Conservation (phyloP, 345 rosid species). For the Pistacia integerrima region DNA sequence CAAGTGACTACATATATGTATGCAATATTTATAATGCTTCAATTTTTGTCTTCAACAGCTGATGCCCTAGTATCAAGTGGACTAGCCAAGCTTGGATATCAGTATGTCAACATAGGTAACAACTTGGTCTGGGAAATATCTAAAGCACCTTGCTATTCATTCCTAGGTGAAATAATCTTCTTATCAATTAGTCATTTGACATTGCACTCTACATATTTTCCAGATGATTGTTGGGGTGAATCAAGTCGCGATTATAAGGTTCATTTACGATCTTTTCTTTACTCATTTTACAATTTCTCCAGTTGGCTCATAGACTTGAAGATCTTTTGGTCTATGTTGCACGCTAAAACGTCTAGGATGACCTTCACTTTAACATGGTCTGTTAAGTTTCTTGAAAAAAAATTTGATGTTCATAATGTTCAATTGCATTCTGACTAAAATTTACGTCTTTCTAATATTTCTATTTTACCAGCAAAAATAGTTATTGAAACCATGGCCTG, state of each 20-base stretch:
- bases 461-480: not conserved
- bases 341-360: too few species aligned
- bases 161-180: not conserved
- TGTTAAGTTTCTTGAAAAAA: too few species aligned
- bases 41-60: slow-evolving; percentile 20
- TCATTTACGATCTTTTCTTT: not conserved
- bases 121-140: not conserved
- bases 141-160: not conserved
- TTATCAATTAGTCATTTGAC: not conserved
- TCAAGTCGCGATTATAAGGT: slow-evolving; percentile 23
- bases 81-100: slow-evolving; percentile 27
- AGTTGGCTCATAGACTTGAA: too few species aligned
- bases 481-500: not conserved
- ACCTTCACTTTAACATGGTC: too few species aligned
- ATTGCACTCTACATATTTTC: too few species aligned
- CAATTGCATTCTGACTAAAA: not conserved
- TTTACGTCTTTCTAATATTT: not conserved
- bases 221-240: slow-evolving; percentile 35
- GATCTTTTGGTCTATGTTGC: too few species aligned
- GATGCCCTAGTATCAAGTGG: slow-evolving; percentile 32
- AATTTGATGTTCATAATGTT: not conserved
- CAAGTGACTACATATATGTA: not conserved
- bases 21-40: not conserved
- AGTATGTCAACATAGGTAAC: slow-evolving; percentile 28
- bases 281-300: not conserved